These are phyloP conservation scores for Castanospermum australe DNA, from an alignment of 306 rosid species.

Conservation along the genomic window DNA sequence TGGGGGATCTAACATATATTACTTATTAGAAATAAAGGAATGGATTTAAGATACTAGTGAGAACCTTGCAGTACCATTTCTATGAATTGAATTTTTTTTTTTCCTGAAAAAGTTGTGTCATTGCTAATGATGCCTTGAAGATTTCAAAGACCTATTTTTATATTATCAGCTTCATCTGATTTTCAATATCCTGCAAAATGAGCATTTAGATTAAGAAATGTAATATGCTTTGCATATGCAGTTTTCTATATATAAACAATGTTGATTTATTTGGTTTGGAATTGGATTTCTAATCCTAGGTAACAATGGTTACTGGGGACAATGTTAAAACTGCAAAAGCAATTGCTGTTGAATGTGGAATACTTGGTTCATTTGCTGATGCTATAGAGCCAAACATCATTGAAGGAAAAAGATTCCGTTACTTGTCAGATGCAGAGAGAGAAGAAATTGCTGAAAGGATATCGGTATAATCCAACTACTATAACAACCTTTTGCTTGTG, in stretches of 20 bases:
- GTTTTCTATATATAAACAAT: not conserved
- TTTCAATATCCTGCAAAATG: slow-evolving; percentile 3
- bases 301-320: slow-evolving; percentile 94
- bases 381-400: slow-evolving; percentile 65
- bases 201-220: not conserved
- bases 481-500: not conserved
- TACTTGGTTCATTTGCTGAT: slow-evolving; percentile 55
- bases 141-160: not conserved
- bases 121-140: not conserved
- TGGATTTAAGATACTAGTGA: not conserved
- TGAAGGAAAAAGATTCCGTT: slow-evolving; percentile 85
- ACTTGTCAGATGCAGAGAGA: slow-evolving; percentile 48
- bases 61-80: not conserved
- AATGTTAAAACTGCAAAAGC: slow-evolving; percentile 92
- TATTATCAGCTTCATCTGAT: not conserved
- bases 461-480: slow-evolving; percentile 45
- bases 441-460: slow-evolving; percentile 61
- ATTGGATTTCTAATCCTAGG: slow-evolving; percentile 44
- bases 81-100: not conserved
- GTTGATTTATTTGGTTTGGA: slow-evolving; percentile 20
- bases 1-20: not conserved
- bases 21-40: not conserved
- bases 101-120: not conserved
- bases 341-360: slow-evolving; percentile 91
- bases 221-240: slow-evolving; percentile 14